Evolutionary conservation across 768 basidiomycete genomes (phyloP).

Genomic region (Auriscalpium orientale): DNA sequence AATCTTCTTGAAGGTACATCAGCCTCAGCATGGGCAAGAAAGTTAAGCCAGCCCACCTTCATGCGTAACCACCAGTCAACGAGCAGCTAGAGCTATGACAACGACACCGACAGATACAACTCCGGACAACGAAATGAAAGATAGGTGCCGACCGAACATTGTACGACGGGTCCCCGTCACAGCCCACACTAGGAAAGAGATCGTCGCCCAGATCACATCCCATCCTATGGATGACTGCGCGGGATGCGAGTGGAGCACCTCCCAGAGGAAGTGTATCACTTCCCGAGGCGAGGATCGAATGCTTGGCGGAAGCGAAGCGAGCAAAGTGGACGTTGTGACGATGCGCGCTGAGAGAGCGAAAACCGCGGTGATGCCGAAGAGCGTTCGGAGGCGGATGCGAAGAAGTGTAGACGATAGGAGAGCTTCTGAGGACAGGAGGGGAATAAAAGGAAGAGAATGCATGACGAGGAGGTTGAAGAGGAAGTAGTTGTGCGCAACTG

Average conservation of each 20-base stretch:
- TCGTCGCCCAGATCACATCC: slow-evolving; percentile 53
- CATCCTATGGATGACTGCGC: slow-evolving; percentile 60
- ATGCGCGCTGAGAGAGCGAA: slow-evolving; percentile 29
- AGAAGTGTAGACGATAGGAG: slow-evolving; percentile 6
- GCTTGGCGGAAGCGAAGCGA: slow-evolving; percentile 16
- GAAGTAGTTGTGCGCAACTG: slow-evolving; percentile 35
- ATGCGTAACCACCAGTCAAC: no score
- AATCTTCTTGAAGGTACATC: no score
- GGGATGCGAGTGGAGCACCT: slow-evolving; percentile 40
- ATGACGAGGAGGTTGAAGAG: slow-evolving; percentile 52
- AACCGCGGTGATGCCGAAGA: slow-evolving; percentile 32
- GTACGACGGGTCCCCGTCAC: neutral
- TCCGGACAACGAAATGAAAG: neutral
- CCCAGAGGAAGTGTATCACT: slow-evolving; percentile 27
- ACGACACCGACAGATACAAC: neutral
- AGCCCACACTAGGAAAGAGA: slow-evolving; percentile 34
- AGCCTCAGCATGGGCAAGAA: no score
- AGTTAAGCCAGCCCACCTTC: no score
- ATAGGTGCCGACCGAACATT: neutral
- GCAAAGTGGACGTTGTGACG: slow-evolving; percentile 23
- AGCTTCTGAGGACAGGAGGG: slow-evolving; percentile 29
- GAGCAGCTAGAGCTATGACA: neutral
- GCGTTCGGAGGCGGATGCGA: slow-evolving; percentile 20
- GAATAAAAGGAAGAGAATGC: slow-evolving; percentile 49
- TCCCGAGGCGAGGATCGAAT: slow-evolving; percentile 8